Evolutionary conservation across 139 green algal species (phyloP).

Genomic region (Picochlorum sp.): DNA sequence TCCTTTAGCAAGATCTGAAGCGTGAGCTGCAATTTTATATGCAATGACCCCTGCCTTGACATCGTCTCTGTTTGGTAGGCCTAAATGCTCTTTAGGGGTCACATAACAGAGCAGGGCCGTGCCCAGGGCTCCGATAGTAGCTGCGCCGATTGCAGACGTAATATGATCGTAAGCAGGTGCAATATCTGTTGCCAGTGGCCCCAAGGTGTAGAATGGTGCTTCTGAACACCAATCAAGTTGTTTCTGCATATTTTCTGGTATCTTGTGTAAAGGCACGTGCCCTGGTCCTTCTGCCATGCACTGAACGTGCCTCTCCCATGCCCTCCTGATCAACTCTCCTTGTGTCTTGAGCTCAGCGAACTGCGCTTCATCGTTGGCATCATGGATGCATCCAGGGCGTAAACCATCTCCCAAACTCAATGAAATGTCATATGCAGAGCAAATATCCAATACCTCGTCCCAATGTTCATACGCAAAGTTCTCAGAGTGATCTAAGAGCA

Average conservation of each 20-base stretch:
- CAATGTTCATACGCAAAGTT: conserved; percentile 98
- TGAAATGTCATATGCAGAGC: conserved; percentile 73
- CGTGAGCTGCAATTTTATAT: conserved; percentile 97
- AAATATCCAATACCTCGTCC: conserved; percentile 98
- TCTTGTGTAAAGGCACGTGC: conserved; percentile 94
- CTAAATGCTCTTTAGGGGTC: conserved; percentile 96
- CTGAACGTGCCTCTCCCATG: conserved; percentile 91
- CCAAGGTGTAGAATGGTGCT: conserved; percentile 96
- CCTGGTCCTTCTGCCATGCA: conserved; percentile 94
- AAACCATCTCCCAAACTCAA: conserved; percentile 89
- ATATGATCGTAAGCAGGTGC: conserved; percentile 97
- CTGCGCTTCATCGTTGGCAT: conserved; percentile 92
- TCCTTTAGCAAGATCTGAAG: conserved; percentile 89
- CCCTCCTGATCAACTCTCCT: conserved; percentile 83
- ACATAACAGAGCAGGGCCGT: conserved; percentile 97
- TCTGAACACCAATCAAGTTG: conserved; percentile 80
- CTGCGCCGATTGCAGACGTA: conserved; percentile 88
- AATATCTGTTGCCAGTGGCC: conserved; percentile 91
- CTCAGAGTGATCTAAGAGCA: conserved; percentile 80
- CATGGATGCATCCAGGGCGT: conserved; percentile 75
- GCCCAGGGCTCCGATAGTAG: conserved; percentile 79
- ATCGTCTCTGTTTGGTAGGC: conserved; percentile 80
- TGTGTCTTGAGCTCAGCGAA: conserved; percentile 94
- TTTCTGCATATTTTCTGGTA: conserved; percentile 88
- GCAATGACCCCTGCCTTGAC: conserved; percentile 88